Conservation (phyloP, 345 rosid species). For the Brassica juncea region DNA sequence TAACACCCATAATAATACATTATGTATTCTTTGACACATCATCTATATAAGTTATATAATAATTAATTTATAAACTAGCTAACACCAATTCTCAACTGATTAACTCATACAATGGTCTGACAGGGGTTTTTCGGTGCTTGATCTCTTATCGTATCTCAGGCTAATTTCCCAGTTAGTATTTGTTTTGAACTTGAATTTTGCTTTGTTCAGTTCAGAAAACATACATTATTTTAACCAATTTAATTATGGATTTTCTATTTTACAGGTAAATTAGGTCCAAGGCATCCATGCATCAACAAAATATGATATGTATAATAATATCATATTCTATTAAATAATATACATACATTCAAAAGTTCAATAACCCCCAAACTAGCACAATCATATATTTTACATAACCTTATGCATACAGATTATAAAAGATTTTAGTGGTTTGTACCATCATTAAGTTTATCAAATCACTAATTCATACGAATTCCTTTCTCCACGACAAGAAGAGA, state of each 20-base stretch:
- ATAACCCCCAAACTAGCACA: slow-evolving; percentile 33
- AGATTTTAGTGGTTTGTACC: neutral
- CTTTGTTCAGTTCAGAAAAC: neutral
- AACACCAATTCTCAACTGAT: neutral
- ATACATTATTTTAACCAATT: neutral
- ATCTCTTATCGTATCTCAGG: neutral
- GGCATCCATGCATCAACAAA: neutral
- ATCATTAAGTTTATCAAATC: neutral
- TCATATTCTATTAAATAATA: neutral
- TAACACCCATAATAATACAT: neutral
- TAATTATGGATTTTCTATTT: neutral
- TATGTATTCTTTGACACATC: neutral
- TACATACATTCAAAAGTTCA: slow-evolving; percentile 18
- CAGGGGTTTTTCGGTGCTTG: neutral
- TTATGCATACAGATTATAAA: neutral
- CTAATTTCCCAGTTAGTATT: neutral
- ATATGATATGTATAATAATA: neutral
- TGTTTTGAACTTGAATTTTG: neutral
- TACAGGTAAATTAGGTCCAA: neutral
- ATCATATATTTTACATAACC: slow-evolving; percentile 14
- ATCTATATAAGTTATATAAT: neutral
- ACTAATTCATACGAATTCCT: neutral
- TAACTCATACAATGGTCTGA: neutral
- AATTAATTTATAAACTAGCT: neutral
- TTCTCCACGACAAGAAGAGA: slow-evolving; percentile 23